Evolutionary conservation across 164 flowering plant genomes (phyloP).

Genomic region (Chloranthus sessilifolius): DNA sequence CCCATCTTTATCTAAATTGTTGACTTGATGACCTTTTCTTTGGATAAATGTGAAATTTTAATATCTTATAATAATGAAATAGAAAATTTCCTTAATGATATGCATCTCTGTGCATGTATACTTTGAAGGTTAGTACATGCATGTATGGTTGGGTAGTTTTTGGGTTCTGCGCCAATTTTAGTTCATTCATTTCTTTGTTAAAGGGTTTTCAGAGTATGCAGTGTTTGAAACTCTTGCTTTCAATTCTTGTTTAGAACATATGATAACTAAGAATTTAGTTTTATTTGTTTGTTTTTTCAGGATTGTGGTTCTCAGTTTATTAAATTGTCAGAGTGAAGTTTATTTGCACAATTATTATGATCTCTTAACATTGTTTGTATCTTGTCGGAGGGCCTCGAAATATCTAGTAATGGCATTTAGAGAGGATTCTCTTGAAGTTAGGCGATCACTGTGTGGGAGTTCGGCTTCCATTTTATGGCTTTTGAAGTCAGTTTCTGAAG

Average conservation of each 20-base stretch:
- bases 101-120: too few relatives aligned
- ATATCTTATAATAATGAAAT: too few relatives aligned
- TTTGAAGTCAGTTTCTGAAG: conserved; percentile 44
- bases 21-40: too few relatives aligned
- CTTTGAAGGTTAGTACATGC: too few relatives aligned
- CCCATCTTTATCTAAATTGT: too few relatives aligned
- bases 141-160: too few relatives aligned
- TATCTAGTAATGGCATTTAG: conserved; percentile 36
- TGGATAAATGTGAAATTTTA: too few relatives aligned
- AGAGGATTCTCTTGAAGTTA: conserved; percentile 32
- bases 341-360: conserved; percentile 16
- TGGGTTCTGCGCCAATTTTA: too few relatives aligned
- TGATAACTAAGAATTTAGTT: too few relatives aligned
- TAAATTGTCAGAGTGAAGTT: conserved; percentile 21
- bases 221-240: conserved; percentile 1
- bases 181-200: neutral
- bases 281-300: conserved; percentile 34
- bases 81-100: too few relatives aligned
- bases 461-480: conserved; percentile 53
- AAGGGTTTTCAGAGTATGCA: neutral
- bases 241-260: neutral
- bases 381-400: conserved; percentile 71
- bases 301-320: conserved; percentile 39
- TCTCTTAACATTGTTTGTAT: conserved; percentile 46
- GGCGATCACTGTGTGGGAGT: conserved; percentile 28